Conservation (phyloP, 2,329 filamentous ascomycete genomes). For the Gnomoniopsis sp. region DNA sequence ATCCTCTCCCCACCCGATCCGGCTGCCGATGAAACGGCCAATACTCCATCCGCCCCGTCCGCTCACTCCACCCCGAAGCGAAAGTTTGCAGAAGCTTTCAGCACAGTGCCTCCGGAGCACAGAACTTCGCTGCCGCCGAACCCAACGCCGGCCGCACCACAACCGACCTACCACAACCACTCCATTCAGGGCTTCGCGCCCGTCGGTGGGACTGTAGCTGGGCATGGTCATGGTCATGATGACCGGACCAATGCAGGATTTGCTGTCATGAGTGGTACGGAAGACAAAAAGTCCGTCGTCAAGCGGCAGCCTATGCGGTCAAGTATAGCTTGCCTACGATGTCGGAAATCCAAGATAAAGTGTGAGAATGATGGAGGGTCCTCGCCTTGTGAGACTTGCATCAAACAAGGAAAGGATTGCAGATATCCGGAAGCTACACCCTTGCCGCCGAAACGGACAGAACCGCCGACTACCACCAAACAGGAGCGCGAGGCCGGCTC, state of each 20-base stretch:
- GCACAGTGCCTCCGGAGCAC: conserved; percentile 25
- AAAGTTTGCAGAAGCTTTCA: conserved; percentile 33
- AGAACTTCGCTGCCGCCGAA: conserved; percentile 26
- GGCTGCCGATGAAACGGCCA: conserved; percentile 35
- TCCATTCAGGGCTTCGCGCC: conserved; percentile 16
- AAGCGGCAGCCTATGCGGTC: conserved; percentile 62
- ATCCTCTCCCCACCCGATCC: conserved; percentile 46
- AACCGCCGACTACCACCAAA: conserved; percentile 31
- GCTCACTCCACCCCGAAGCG: conserved; percentile 33
- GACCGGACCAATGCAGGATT: conserved; percentile 22
- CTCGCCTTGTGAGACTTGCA: conserved; percentile 71
- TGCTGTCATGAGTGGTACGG: conserved; percentile 30
- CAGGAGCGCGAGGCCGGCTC: conserved; percentile 39
- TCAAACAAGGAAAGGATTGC: conserved; percentile 68
- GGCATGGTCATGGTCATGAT: conserved; percentile 19
- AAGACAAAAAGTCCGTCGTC: conserved; percentile 43
- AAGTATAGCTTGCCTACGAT: conserved; percentile 74
- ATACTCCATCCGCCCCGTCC: conserved; percentile 23
- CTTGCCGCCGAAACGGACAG: conserved; percentile 33
- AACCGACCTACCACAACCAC: conserved; percentile 21
- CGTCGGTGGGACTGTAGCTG: conserved; percentile 5
- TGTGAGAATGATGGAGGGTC: conserved; percentile 75
- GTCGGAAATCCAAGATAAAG: conserved; percentile 80
- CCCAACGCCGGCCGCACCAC: conserved; percentile 24
- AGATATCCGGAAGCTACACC: conserved; percentile 58